Evolutionary conservation across 495 filamentous ascomycete genomes (phyloP), one percentile per base, ranked within the genome.

Genomic region (Rhypophila decipiens): DNA sequence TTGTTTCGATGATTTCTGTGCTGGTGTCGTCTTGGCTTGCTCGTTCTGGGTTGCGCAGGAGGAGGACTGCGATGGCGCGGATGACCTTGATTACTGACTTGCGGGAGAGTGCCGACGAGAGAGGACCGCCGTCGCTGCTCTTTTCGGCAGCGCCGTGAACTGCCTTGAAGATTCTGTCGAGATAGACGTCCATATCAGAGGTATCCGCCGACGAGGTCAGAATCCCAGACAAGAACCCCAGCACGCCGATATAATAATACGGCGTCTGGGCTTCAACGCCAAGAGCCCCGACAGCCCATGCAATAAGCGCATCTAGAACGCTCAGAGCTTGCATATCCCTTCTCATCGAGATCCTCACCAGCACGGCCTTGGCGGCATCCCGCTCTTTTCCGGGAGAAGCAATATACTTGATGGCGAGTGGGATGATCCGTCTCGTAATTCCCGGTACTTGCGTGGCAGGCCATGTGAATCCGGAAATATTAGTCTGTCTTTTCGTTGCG

Each of bases 281-380:
- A 3, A 93, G 66, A 12, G 69, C 70, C 2, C 58, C 56, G 19
- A 95, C 64, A 11, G 86, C 79, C 85, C 87, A 91, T 2, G 74
- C 53, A 4, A 86, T 74, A 19, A 91, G 57, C 0, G 71, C 67
- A 12, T 77, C 67, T 24, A 94, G 69, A 1, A 96, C 69, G 2
- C 85, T 82, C 12, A 90, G 58, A 31, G 77, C 68, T 60, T 87
- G 83, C 91, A 97, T 96, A 62, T 99, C 93, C 33, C 77, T 79
- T 15, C 94, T 78, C 50, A 90, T 73, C n/a, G 82, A 76, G 17
- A 97, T 71, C 17, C 90, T 77, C 10, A 90, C 84, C 24, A 99
- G 68, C n/a, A 96, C 70, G 9, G 77, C 72, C 27, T 82, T 87
- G 9, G 91, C 90, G 15, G 88, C 87, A 63, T 93, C 87, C 40